Evolutionary conservation across 1,139 yeast genomes (phyloP).

Genomic region (Saccharomyces uvarum): DNA sequence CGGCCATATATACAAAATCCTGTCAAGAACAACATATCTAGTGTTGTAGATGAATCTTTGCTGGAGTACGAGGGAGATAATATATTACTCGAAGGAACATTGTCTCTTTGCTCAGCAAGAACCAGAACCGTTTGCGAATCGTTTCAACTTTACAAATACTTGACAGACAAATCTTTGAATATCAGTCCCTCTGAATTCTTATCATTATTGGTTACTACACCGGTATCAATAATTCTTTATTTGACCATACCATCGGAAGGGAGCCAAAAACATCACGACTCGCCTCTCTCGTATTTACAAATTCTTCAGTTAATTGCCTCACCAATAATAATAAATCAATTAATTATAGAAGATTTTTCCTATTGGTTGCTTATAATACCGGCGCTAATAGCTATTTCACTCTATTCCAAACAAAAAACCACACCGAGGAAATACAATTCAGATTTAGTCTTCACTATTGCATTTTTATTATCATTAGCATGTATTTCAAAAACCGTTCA

Average conservation of each 20-base stretch:
- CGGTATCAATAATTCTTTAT: slow-evolving; percentile 12
- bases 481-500: slow-evolving; percentile 77
- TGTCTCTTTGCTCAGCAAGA: background rate
- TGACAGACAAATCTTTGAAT: slow-evolving; percentile 6
- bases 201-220: slow-evolving; percentile 16
- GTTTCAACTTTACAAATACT: slow-evolving; percentile 6
- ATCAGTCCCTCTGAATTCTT: slow-evolving; percentile 14
- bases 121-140: background rate
- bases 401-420: background rate
- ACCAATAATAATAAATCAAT: slow-evolving; percentile 5
- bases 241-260: slow-evolving; percentile 12
- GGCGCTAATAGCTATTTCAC: background rate
- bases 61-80: background rate
- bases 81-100: background rate
- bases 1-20: background rate
- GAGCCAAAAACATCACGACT: slow-evolving; percentile 1
- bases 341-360: background rate
- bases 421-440: slow-evolving; percentile 17
- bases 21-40: background rate
- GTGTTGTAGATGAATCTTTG: background rate
- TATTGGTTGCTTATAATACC: slow-evolving; percentile 6
- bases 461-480: slow-evolving; percentile 59
- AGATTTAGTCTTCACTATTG: slow-evolving; percentile 41
- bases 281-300: background rate
- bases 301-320: slow-evolving; percentile 5